Evolutionary conservation across 768 basidiomycete genomes (phyloP).

Genomic region (Suillus lakei): DNA sequence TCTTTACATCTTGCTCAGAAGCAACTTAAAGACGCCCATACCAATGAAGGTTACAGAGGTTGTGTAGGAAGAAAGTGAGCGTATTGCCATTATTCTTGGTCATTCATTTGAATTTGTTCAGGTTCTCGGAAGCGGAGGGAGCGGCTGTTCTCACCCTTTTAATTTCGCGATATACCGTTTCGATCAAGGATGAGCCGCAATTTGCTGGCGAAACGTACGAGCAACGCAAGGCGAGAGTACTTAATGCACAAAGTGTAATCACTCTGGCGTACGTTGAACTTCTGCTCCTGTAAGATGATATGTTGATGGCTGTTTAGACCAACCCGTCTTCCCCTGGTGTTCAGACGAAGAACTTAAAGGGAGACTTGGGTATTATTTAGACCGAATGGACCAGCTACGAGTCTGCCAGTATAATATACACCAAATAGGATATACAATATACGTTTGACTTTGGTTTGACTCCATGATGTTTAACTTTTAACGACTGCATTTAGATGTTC

Average conservation of each 20-base stretch:
- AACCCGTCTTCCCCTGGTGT: conserved; percentile 12
- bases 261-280: conserved; percentile 49
- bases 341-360: conserved; percentile 6
- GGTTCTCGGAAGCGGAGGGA: conserved; percentile 58
- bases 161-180: conserved; percentile 49
- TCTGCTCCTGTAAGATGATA: background rate
- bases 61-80: conserved; percentile 50
- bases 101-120: conserved; percentile 20
- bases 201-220: conserved; percentile 53
- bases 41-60: conserved; percentile 41
- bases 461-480: background rate
- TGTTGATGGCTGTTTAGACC: conserved; percentile 6
- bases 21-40: background rate
- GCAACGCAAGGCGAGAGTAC: conserved; percentile 46
- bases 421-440: too few species aligned
- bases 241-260: conserved; percentile 40
- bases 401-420: background rate
- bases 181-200: conserved; percentile 54
- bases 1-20: background rate
- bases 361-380: too few species aligned
- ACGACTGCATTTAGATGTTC: background rate
- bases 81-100: background rate
- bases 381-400: too few species aligned
- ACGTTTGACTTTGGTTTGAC: background rate
- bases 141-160: conserved; percentile 56